A percentile compares a stretch with the other conserved stretches of the same genome.
Evolutionary conservation across 2,329 filamentous ascomycete genomes (phyloP).

Genomic region (Rhexocercosporidium sp.): DNA sequence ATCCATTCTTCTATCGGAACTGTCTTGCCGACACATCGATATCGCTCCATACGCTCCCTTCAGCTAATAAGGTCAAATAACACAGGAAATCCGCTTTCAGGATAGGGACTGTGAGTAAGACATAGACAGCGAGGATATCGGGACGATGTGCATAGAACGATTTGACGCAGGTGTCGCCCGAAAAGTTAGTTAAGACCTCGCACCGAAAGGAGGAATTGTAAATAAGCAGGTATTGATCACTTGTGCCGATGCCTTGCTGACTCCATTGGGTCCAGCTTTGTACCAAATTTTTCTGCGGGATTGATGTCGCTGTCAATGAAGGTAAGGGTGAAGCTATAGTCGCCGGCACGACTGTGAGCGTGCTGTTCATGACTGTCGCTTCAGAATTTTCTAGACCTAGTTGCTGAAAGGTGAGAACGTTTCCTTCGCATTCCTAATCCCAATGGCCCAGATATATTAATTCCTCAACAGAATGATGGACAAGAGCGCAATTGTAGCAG

Average conservation of each 20-base stretch:
- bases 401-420: neutral
- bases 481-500: neutral
- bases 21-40: conserved; percentile 46
- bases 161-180: conserved; percentile 40
- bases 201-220: conserved; percentile 37
- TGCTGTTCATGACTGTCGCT: neutral
- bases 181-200: conserved; percentile 40
- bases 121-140: conserved; percentile 46
- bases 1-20: conserved; percentile 45
- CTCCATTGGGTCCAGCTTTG: conserved; percentile 46
- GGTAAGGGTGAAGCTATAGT: neutral
- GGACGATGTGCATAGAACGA: conserved; percentile 43
- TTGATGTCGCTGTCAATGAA: conserved; percentile 13
- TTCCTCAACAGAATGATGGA: neutral
- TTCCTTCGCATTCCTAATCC: neutral
- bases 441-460: neutral
- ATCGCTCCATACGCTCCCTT: conserved; percentile 51
- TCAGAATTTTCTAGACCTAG: neutral
- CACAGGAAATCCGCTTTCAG: conserved; percentile 50
- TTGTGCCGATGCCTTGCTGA: conserved; percentile 38
- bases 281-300: conserved; percentile 47
- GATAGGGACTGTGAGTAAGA: conserved; percentile 45
- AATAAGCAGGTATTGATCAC: conserved; percentile 44
- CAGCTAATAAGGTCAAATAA: conserved; percentile 47
- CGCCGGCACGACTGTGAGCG: neutral